Conservation (phyloP, 164 flowering plant genomes). For the Kalanchoe fedtschenkoi region DNA sequence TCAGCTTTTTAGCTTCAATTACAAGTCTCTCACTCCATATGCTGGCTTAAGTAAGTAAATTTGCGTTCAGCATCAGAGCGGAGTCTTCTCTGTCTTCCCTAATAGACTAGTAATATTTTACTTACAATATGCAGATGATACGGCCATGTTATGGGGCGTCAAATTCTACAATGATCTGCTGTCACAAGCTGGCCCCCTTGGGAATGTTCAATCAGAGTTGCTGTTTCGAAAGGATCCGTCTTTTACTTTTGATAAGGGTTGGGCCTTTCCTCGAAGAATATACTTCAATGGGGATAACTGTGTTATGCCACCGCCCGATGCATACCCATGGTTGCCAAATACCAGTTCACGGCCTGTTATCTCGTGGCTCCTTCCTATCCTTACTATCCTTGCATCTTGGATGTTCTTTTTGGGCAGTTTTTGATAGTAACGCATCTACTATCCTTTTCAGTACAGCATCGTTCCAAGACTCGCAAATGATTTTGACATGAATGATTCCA, state of each 20-base stretch:
- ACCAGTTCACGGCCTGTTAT: too few relatives aligned
- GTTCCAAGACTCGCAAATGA: too few relatives aligned
- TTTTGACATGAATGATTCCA: too few relatives aligned
- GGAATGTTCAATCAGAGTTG: conserved; percentile 35
- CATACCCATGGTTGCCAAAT: too few relatives aligned
- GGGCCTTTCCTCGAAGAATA: conserved; percentile 30
- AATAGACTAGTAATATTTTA: neutral
- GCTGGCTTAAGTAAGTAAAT: conserved; percentile 8
- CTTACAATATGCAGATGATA: conserved; percentile 24
- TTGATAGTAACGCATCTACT: too few relatives aligned
- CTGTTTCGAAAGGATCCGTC: conserved; percentile 20
- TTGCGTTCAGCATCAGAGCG: neutral
- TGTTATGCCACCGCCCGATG: too few relatives aligned
- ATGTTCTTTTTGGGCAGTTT: too few relatives aligned
- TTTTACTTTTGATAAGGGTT: conserved; percentile 26
- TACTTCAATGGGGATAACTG: too few relatives aligned
- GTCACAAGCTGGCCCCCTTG: conserved; percentile 23
- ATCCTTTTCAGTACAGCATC: too few relatives aligned
- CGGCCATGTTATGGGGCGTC: conserved; percentile 25
- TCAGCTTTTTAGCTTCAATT: conserved; percentile 8
- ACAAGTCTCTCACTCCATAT: conserved; percentile 9
- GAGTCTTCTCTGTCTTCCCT: neutral
- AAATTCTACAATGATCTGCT: conserved; percentile 25
- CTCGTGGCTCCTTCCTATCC: too few relatives aligned
- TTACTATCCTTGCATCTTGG: too few relatives aligned